Evolutionary conservation across 768 basidiomycete genomes (phyloP).

Genomic region (Rhodotorula kratochvilovae): DNA sequence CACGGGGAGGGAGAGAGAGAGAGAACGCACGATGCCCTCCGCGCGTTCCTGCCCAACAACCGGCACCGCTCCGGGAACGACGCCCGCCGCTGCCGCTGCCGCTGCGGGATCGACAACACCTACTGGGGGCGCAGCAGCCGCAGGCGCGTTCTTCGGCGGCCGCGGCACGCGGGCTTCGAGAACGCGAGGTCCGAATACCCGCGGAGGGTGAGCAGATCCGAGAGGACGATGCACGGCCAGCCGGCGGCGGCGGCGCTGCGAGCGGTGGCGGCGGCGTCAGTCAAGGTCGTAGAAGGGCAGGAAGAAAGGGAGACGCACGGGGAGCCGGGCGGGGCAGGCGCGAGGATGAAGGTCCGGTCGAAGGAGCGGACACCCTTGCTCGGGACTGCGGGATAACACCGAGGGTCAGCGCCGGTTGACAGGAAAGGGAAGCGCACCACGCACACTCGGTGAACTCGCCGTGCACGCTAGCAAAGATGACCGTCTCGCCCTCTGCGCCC

Average conservation of each 20-base stretch:
- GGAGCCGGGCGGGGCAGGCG: conserved; percentile 73
- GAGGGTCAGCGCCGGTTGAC: neutral
- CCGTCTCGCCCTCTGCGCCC: conserved; percentile 47
- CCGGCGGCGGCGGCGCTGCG: conserved; percentile 69
- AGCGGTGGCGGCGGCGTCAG: conserved; percentile 18
- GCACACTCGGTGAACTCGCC: conserved; percentile 87
- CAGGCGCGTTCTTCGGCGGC: conserved; percentile 41
- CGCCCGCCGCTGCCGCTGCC: neutral
- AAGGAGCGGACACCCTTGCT: conserved; percentile 81
- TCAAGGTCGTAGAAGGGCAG: rapidly evolving
- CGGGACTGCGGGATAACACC: conserved; percentile 53
- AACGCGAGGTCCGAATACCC: conserved; percentile 76
- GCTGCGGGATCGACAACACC: conserved; percentile 1
- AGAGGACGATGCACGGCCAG: conserved; percentile 85
- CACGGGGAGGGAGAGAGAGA: neutral
- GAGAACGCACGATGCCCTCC: conserved; percentile 28
- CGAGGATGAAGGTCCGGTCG: conserved; percentile 83
- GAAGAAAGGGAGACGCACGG: conserved; percentile 57
- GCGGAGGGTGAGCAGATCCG: conserved; percentile 78
- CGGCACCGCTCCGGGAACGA: neutral
- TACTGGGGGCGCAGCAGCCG: conserved; percentile 43
- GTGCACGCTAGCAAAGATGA: conserved; percentile 69
- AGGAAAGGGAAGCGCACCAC: conserved; percentile 43
- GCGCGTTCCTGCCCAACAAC: conserved; percentile 21
- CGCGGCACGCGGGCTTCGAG: conserved; percentile 56